Percentiles rank a stretch among this genome's conserved stretches.
These are phyloP conservation scores for Phoma herbarum DNA, from an alignment of 2,329 filamentous ascomycete genomes.

Conservation along the genomic window DNA sequence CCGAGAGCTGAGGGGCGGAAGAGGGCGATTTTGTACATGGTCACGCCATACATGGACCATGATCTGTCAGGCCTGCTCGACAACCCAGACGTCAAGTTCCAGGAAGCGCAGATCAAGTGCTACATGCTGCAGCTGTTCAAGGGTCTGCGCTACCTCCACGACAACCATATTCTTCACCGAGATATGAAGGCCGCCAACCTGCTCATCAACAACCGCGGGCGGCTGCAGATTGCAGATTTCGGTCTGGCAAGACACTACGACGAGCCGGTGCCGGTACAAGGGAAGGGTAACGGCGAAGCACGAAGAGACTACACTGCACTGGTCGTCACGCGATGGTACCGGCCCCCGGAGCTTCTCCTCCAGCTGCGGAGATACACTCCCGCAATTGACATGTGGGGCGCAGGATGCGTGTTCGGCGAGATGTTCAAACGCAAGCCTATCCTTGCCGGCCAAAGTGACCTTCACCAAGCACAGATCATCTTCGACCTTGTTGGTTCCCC, in stretches of 20 bases:
- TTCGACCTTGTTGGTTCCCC: constrained; percentile 92
- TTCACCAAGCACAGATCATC: constrained; percentile 90
- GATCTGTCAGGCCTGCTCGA: constrained; percentile 97
- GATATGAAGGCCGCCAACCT: constrained; percentile 99
- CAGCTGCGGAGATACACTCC: constrained; percentile 93
- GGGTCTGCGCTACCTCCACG: constrained; percentile 89
- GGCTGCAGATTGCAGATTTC: constrained; percentile 97
- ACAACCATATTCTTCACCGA: constrained; percentile 83
- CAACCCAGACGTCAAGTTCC: constrained; percentile 88
- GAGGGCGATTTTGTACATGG: constrained; percentile 95
- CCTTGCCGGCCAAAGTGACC: constrained; percentile 85
- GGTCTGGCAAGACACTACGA: constrained; percentile 94
- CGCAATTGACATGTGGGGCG: constrained; percentile 97
- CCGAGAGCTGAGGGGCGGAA: constrained; percentile 64
- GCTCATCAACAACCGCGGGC: constrained; percentile 91
- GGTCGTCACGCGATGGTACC: constrained; percentile 96
- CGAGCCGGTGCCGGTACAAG: constrained; percentile 78
- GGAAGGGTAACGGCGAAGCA: constrained; percentile 83
- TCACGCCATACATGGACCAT: constrained; percentile 98
- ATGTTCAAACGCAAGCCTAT: constrained; percentile 97
- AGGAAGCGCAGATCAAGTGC: constrained; percentile 93
- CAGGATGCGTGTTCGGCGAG: constrained; percentile 98
- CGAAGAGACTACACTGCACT: constrained; percentile 93
- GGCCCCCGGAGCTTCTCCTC: constrained; percentile 90
- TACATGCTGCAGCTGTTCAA: constrained; percentile 94